These are phyloP conservation scores for Cercospora sp. DNA, from an alignment of 2,329 filamentous ascomycete species.

Conservation along the genomic window DNA sequence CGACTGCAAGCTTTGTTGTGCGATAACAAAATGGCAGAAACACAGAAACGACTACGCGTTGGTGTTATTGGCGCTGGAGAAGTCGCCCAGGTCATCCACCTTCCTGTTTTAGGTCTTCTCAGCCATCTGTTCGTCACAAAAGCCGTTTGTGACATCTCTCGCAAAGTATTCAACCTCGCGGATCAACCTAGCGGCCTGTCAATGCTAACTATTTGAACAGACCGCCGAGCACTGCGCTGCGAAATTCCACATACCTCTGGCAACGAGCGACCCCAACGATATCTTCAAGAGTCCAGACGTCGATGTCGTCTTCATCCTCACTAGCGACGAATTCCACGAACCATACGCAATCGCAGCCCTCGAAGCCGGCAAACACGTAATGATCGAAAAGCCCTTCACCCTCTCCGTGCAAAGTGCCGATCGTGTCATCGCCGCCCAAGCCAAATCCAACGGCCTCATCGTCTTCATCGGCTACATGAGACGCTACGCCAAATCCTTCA, in stretches of 20 bases:
- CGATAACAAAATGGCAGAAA: neutral
- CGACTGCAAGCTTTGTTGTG: neutral
- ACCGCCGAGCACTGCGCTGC: slow-evolving; percentile 41
- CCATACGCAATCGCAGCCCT: slow-evolving; percentile 55
- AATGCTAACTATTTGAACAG: slow-evolving; percentile 12
- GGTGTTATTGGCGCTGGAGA: slow-evolving; percentile 53
- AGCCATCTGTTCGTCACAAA: slow-evolving; percentile 49
- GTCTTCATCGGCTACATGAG: slow-evolving; percentile 64
- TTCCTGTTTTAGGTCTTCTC: slow-evolving; percentile 52
- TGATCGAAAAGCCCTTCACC: slow-evolving; percentile 62
- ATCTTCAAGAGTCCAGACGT: slow-evolving; percentile 48
- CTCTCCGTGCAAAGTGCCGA: slow-evolving; percentile 51
- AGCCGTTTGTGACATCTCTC: slow-evolving; percentile 57
- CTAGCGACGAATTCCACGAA: slow-evolving; percentile 57
- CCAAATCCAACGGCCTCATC: slow-evolving; percentile 42
- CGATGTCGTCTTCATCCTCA: slow-evolving; percentile 57
- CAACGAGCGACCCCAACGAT: slow-evolving; percentile 44
- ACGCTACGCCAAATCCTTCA: slow-evolving; percentile 59
- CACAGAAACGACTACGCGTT: slow-evolving; percentile 30
- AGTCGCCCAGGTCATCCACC: slow-evolving; percentile 49
- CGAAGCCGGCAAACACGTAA: slow-evolving; percentile 55
- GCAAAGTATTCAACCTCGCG: too few relatives aligned
- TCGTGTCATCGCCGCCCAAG: slow-evolving; percentile 53
- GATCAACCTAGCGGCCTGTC: too few relatives aligned
- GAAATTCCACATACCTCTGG: slow-evolving; percentile 39